Evolutionary conservation across 208 protist species (phyloP).

Genomic region (Tritrichomonas musculus): DNA sequence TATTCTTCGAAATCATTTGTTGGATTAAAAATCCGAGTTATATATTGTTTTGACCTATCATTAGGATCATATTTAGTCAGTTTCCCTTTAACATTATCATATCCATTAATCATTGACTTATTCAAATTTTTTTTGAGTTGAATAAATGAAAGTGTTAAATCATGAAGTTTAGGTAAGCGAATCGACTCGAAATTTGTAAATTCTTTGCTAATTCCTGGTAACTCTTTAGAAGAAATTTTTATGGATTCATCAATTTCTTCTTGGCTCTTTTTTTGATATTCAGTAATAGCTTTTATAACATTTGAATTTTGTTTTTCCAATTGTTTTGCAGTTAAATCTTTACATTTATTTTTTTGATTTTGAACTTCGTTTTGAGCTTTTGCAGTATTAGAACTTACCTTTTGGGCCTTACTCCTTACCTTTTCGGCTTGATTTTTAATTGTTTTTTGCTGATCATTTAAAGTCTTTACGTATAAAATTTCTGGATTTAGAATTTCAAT

Average conservation of each 20-base stretch:
- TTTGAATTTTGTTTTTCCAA: no score
- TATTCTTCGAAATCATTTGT: background rate
- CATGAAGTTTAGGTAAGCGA: background rate
- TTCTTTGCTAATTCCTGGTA: background rate
- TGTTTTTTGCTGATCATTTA: no score
- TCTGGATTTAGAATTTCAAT: no score
- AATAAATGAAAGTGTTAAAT: background rate
- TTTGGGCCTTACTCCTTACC: no score
- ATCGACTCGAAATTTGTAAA: background rate
- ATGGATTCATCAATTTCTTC: background rate
- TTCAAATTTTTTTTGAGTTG: background rate
- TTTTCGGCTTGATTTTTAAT: no score
- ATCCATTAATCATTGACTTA: background rate
- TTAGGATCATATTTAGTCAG: background rate
- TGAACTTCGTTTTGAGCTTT: no score
- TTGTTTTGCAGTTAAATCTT: no score
- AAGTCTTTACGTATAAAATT: no score
- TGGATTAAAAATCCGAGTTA: background rate
- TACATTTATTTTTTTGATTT: no score
- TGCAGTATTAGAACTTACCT: no score
- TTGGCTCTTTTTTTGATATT: background rate
- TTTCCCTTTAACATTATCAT: background rate
- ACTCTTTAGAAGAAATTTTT: no score
- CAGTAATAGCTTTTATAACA: no score
- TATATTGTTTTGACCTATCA: background rate